Base-by-base conservation (phyloP, 441 rosid species). In the Bruguiera hainesii region DNA sequence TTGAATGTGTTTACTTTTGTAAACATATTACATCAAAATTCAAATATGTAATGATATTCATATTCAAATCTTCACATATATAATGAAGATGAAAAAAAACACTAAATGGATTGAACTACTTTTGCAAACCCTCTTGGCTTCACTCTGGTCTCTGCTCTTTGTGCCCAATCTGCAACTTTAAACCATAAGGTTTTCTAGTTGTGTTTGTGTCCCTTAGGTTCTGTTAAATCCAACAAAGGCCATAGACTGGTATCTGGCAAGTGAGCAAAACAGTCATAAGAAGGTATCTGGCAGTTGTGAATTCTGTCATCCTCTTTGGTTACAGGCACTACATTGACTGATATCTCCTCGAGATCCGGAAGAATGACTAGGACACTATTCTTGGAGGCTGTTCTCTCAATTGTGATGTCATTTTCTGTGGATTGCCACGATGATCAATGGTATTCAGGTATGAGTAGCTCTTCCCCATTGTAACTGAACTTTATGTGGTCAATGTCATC, bases 271-370 rank as follows among this genome's bases (percentile, higher is more conserved):
- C 96, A 87, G 61, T 90, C 85, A 33, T 80, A 66, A 2, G 81
- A 69, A 37, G 97, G 93, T 21, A 88, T 64, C 60, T 82, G 82
- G 72, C 90, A 90, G 68, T 69, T 82, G 49, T 90, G 97, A 65
- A 84, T 72, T 48, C 73, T 83, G 60, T 88, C 87, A 42, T 92
- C 98, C 80, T 92, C 89, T 72, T 86, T 77, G 1, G 96, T 90
- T 6, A 90, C 89, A 5, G 96, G 93, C 51, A 93, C 96, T 7
- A 82, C 92, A 65, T 79, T 86, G 70, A 90, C 82, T 64, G 75
- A 76, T 57, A 93, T 85, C 78, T 88, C 93, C 0, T 79, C 89
- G 11, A 72, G 69, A 26, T 84, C 87, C 18, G 74, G 77, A 28
- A 93, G 46, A 13, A 78, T 81, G 53, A 90, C 78, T 15, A 80